Base-by-base conservation (phyloP, 371 early-diverging fungal genomes). In the Actinomortierella ambigua region DNA sequence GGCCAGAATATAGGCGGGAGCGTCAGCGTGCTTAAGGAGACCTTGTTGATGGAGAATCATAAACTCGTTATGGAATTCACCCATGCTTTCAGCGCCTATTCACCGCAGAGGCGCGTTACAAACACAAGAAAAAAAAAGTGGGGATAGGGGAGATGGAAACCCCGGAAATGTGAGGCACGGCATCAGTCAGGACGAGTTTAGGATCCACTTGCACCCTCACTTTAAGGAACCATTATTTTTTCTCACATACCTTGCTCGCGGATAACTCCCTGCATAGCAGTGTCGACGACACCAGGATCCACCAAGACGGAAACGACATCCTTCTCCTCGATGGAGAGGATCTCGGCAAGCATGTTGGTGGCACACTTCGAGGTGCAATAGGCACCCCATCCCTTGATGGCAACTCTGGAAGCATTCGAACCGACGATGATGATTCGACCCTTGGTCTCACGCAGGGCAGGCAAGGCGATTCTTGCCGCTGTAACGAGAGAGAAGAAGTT, bases 211-310 rank as follows among this genome's bases (percentile, higher is more conserved):
- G n/a, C n/a, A n/a, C n/a, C n/a, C n/a, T n/a, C n/a, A n/a, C n/a
- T n/a, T n/a, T n/a, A n/a, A n/a, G n/a, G n/a, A n/a, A n/a, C n/a
- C n/a, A n/a, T n/a, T n/a, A 1, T 7, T 9, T 28, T 55, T 13
- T 8, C 14, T 26, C 11, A 9, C 63, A 39, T 65, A 59, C 90
- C 92, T 9, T 79, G 62, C 11, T 75, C 53, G 3, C 95, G 85
- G 53, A 95, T 88, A 2, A 65, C 2, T 0, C 18, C 65, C 71
- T 95, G 95, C 96, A 97, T 97, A 20, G 87, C 93, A 0, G 96
- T 97, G 58, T 93, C 93, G 15, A 95, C 90, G 6, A 91, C 91
- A 28, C 95, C 97, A 8, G 98, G 98, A 6, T 92, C 81, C 24
- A 96, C 40, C 7, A 93, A 85, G 50, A 96, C 65, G 2, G 87